Percentiles rank a stretch among this genome's conserved stretches.
These are phyloP conservation scores for Daldinia concentrica DNA, from an alignment of 495 filamentous ascomycete genomes.

Conservation along the genomic window DNA sequence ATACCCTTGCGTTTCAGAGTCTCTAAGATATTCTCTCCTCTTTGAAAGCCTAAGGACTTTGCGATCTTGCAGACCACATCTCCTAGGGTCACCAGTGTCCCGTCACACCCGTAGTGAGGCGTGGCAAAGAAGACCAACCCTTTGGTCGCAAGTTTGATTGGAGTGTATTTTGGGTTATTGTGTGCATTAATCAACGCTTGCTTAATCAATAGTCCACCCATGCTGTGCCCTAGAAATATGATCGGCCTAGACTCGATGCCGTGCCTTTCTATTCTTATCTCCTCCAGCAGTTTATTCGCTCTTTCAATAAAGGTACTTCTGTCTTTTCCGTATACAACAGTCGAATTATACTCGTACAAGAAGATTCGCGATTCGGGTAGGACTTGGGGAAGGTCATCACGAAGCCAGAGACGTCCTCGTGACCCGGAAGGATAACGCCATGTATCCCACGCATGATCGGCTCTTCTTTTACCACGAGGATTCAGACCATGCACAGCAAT, in stretches of 20 bases:
- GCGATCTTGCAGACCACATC: not conserved
- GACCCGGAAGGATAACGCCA: slow-evolving; percentile 41
- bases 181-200: slow-evolving; percentile 38
- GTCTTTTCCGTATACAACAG: slow-evolving; percentile 26
- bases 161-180: slow-evolving; percentile 16
- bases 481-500: slow-evolving; percentile 49
- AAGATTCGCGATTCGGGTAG: slow-evolving; percentile 44
- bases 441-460: slow-evolving; percentile 47
- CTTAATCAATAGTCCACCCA: slow-evolving; percentile 39
- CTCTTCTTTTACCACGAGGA: slow-evolving; percentile 37
- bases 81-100: not conserved
- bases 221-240: slow-evolving; percentile 35
- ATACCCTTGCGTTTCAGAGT: not conserved
- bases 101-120: not conserved
- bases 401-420: slow-evolving; percentile 44
- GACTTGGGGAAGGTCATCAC: slow-evolving; percentile 41
- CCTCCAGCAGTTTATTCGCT: not conserved
- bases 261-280: slow-evolving; percentile 33
- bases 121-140: not conserved
- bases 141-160: not conserved
- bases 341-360: slow-evolving; percentile 45
- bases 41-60: not conserved
- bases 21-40: not conserved
- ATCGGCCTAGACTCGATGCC: slow-evolving; percentile 32
- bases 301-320: not conserved